Percentiles rank a stretch among this genome's conserved stretches.
Evolutionary conservation across 495 filamentous ascomycete species (phyloP).

Genomic region (Xylaria flabelliformis): DNA sequence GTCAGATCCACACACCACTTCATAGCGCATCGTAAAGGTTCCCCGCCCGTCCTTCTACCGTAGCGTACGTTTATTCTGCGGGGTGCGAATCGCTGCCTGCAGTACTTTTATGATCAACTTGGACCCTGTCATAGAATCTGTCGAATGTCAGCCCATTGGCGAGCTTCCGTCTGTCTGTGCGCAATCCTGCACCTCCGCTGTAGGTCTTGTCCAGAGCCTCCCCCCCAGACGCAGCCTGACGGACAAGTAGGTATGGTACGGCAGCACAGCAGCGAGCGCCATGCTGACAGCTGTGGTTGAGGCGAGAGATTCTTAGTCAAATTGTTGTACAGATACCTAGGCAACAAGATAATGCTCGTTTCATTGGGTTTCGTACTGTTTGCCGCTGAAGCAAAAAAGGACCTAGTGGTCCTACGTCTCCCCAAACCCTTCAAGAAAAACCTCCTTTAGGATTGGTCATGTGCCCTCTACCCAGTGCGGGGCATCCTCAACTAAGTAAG

Average conservation of each 20-base stretch:
- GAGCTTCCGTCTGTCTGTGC: conserved; percentile 2
- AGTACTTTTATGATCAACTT: neutral
- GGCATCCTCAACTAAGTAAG: neutral
- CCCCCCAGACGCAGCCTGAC: neutral
- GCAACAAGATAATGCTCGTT: neutral
- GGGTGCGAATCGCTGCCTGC: neutral
- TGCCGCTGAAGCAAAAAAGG: neutral
- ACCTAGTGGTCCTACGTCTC: neutral
- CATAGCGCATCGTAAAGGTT: neutral
- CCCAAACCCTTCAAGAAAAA: neutral
- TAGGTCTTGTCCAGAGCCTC: conserved; percentile 11
- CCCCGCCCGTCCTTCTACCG: conserved; percentile 3
- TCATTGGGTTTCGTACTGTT: neutral
- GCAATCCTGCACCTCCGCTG: neutral
- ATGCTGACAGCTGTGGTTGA: conserved; percentile 11
- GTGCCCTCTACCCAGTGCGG: neutral
- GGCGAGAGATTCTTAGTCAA: neutral
- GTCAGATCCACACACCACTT: conserved; percentile 12
- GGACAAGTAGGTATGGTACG: neutral
- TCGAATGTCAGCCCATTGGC: neutral
- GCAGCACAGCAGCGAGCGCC: neutral
- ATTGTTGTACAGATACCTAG: neutral
- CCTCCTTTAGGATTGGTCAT: neutral
- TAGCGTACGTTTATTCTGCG: neutral
- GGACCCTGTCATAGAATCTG: neutral